A percentile compares a stretch with the other conserved stretches of the same genome.
phyloP scores from a whole-genome alignment of 805 yeast species.

The Starmerella khaoyaiensis region DNA sequence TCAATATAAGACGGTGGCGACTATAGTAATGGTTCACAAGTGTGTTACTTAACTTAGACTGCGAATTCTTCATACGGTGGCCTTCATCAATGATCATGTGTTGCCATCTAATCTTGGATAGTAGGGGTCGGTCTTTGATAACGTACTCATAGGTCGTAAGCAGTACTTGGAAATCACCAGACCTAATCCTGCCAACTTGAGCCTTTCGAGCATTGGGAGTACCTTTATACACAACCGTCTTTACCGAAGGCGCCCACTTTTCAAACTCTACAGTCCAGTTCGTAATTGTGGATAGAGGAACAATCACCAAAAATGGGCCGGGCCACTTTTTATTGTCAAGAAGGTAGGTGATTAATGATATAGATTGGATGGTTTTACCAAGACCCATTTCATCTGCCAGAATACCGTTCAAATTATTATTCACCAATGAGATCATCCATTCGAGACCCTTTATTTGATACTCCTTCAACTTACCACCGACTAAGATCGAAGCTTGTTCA shows the following conservation, averaged over 20 bases:
- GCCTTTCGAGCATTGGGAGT: slow-evolving; percentile 76
- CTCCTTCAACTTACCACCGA: slow-evolving; percentile 87
- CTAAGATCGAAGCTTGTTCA: slow-evolving; percentile 66
- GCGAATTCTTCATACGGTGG: slow-evolving; percentile 91
- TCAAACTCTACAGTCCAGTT: slow-evolving; percentile 95
- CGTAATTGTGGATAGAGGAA: slow-evolving; percentile 84
- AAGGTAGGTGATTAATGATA: slow-evolving; percentile 72
- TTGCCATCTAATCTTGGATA: slow-evolving; percentile 76
- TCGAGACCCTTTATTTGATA: slow-evolving; percentile 89
- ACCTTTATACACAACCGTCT: slow-evolving; percentile 81
- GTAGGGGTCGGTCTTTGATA: slow-evolving; percentile 72
- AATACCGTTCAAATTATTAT: slow-evolving; percentile 89
- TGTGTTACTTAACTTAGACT: slow-evolving; percentile 75
- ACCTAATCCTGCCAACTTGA: slow-evolving; percentile 52
- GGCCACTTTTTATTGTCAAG: slow-evolving; percentile 59
- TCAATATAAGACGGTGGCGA: slow-evolving; percentile 74
- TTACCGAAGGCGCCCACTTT: slow-evolving; percentile 88
- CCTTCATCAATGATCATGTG: slow-evolving; percentile 99
- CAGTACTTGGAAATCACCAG: slow-evolving; percentile 78
- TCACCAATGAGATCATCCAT: slow-evolving; percentile 95
- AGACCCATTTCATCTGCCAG: slow-evolving; percentile 98
- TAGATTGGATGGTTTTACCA: slow-evolving; percentile 92
- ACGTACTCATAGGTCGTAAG: slow-evolving; percentile 90
- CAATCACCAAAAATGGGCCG: slow-evolving; percentile 87
- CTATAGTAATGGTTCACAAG: slow-evolving; percentile 73